These are phyloP conservation scores for Albatrellus ellisii DNA, from an alignment of 768 basidiomycete species.

Conservation along the genomic window DNA sequence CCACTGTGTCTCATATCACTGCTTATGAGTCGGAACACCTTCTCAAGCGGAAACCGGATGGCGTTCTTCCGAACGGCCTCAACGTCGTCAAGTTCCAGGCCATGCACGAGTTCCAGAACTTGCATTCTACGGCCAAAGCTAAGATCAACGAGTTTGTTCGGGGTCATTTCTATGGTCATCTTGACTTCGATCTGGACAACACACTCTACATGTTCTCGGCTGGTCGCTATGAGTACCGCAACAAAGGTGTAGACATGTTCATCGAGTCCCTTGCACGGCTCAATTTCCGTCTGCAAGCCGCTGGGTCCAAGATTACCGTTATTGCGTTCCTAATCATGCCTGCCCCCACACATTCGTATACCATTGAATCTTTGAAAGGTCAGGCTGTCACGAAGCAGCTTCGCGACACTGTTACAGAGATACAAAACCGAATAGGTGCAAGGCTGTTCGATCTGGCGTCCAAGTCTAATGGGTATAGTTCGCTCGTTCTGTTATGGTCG, in stretches of 20 bases:
- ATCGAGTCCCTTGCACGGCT: conserved; percentile 91
- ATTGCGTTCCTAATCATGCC: conserved; percentile 99
- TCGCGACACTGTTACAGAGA: conserved; percentile 89
- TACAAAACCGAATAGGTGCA: conserved; percentile 86
- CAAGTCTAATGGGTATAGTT: conserved; percentile 66
- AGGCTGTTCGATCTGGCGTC: conserved; percentile 92
- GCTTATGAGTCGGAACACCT: conserved; percentile 96
- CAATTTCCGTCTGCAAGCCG: conserved; percentile 47
- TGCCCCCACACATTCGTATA: conserved; percentile 90
- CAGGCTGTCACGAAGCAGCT: conserved; percentile 97
- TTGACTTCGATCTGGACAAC: conserved; percentile 91
- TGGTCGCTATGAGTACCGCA: conserved; percentile 97
- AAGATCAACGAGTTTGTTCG: conserved; percentile 98
- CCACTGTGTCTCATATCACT: conserved; percentile 96
- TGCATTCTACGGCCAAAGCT: conserved; percentile 85
- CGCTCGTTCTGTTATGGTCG: not conserved
- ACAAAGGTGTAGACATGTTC: conserved; percentile 99
- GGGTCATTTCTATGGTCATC: conserved; percentile 97
- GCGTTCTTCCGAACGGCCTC: conserved; percentile 92
- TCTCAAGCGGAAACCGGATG: conserved; percentile 94
- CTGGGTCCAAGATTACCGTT: conserved; percentile 66
- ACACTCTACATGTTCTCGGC: conserved; percentile 95
- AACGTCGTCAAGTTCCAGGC: conserved; percentile 99
- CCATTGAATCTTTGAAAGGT: conserved; percentile 91
- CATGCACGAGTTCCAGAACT: conserved; percentile 98